Evolutionary conservation across 805 yeast species (phyloP), one percentile per base, ranked within the genome.

Genomic region (Cyberlindnera subsufficiens): DNA sequence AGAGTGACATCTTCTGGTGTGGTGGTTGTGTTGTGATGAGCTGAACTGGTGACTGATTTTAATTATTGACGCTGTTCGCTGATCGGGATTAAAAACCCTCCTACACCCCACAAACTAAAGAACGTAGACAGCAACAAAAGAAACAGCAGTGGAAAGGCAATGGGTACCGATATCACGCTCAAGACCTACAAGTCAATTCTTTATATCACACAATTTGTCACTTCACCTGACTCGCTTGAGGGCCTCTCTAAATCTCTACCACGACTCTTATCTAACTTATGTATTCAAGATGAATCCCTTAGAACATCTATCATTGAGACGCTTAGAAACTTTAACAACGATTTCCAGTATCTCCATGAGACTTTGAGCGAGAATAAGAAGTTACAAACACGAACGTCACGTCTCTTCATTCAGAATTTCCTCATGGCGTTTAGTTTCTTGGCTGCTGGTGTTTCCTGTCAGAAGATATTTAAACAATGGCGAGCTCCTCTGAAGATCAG

Each of bases 141-240:
- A 22, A 22, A 22, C 27, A 5, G 13, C 27, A 4, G n/a, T n/a
- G 10, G 27, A 22, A 22, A 6, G 27, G 10, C 8, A 22, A 22
- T 22, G 27, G 27, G 27, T 22, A 9, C 27, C 10, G 27, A 9
- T 3, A 9, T 22, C 27, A 22, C 14, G 14, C 32, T 36, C 11
- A 17, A n/a, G 35, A 15, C 20, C 29, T 37, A 37, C 29, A 37
- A 17, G 31, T 18, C 19, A 6, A 32, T 42, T 14, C 43, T 50
- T 9, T 50, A 47, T 36, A 31, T 39, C 6, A 16, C 49, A 8
- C 53, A 50, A 37, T 45, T 50, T 17, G 40, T 40, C 9, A 39
- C 43, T 17, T 33, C 46, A 3, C 42, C 47, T 6, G 37, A 42
- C 32, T 14, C 32, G 13, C 25, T 50, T 25, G 35, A 29, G 13